A percentile compares a stretch with the other conserved stretches of the same genome.
phyloP scores from a whole-genome alignment of 139 green algal species.

The Chlorella sp. region DNA sequence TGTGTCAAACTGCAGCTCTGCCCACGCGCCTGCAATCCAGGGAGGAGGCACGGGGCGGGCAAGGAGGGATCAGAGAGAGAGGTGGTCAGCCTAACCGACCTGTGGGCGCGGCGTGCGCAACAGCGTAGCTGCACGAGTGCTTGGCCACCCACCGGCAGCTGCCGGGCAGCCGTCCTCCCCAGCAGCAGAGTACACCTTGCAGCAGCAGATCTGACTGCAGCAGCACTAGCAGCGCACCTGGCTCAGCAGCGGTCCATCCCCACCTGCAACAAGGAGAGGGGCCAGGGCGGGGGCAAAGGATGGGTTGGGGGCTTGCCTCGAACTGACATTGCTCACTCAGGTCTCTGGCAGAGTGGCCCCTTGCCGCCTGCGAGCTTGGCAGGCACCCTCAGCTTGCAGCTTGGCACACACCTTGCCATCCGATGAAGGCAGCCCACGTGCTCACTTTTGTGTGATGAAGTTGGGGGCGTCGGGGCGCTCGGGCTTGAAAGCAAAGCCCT shows the following conservation, averaged over 20 bases:
- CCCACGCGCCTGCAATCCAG: neutral
- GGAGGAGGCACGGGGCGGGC: neutral
- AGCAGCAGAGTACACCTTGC: neutral
- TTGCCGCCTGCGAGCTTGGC: neutral
- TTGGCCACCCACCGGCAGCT: neutral
- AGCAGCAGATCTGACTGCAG: no score
- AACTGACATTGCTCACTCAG: no score
- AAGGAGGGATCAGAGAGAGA: neutral
- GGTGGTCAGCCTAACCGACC: neutral
- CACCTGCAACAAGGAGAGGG: neutral
- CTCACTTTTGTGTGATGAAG: slow-evolving; percentile 7
- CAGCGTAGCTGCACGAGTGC: neutral
- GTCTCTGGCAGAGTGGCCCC: no score
- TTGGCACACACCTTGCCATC: neutral
- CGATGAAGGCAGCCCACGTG: no score
- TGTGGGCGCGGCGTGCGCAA: no score
- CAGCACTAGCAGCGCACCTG: no score
- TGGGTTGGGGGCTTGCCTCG: no score
- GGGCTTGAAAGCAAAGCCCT: neutral
- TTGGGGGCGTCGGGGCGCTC: neutral
- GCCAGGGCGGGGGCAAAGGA: no score
- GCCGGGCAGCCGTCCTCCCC: no score
- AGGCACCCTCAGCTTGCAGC: neutral
- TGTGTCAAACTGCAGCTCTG: neutral
- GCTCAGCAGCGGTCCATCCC: neutral